Conservation (phyloP, 2,329 filamentous ascomycete species). For the Myrmaecium sp. region DNA sequence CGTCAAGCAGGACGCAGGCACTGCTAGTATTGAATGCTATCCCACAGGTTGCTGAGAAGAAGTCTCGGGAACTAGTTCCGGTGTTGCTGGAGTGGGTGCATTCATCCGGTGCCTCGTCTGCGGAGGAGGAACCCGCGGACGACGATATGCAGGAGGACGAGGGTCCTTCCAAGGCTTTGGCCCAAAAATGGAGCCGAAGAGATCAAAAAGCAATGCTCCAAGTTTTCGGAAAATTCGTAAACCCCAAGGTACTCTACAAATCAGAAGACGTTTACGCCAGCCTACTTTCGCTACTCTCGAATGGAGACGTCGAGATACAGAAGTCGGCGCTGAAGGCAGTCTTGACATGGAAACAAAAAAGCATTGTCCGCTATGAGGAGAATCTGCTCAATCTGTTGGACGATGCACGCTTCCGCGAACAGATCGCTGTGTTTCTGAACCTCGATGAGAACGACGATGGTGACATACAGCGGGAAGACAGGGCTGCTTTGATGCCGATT, state of each 20-base stretch:
- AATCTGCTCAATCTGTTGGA: conserved; percentile 76
- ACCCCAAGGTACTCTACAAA: conserved; percentile 70
- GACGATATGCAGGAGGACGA: conserved; percentile 7
- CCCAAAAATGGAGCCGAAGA: conserved; percentile 46
- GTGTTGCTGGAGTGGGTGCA: conserved; percentile 64
- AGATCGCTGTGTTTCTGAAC: conserved; percentile 76
- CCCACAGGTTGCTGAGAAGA: conserved; percentile 67
- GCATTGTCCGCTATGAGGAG: conserved; percentile 63
- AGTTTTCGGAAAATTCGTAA: conserved; percentile 70
- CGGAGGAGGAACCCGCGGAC: conserved; percentile 5
- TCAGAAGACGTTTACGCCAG: conserved; percentile 59
- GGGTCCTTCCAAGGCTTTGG: conserved; percentile 5
- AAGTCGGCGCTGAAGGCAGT: conserved; percentile 70
- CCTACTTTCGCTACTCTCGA: conserved; percentile 58
- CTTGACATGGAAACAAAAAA: conserved; percentile 72
- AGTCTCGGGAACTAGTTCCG: conserved; percentile 70
- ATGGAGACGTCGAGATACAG: conserved; percentile 83
- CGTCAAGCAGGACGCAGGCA: conserved; percentile 55
- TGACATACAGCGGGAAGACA: conserved; percentile 57
- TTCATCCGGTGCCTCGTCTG: conserved; percentile 7
- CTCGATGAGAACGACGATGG: conserved; percentile 46
- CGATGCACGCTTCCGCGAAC: conserved; percentile 81
- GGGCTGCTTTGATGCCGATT: conserved; percentile 61
- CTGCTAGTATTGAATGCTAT: conserved; percentile 59
- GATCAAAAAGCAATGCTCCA: conserved; percentile 73